Conservation (phyloP, 1,284 basidiomycete genomes). For the Peniophora sp. region DNA sequence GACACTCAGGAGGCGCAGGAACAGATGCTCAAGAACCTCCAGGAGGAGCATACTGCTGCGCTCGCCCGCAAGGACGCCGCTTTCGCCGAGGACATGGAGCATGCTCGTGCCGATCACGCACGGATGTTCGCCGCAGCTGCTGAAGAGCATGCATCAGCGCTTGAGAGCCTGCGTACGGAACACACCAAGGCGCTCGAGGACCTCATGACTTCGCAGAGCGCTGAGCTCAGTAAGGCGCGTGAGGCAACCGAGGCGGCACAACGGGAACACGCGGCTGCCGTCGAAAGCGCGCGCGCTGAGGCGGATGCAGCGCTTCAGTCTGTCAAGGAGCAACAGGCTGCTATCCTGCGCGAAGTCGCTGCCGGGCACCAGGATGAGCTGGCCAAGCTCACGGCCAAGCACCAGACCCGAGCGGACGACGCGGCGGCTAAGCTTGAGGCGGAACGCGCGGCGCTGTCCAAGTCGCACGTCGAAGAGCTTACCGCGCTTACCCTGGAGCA, state of each 20-base stretch:
- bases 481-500: slow-evolving; percentile 37
- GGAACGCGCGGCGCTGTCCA: slow-evolving; percentile 19
- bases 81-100: slow-evolving; percentile 55
- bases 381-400: slow-evolving; percentile 34
- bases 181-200: slow-evolving; percentile 32
- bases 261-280: slow-evolving; percentile 32
- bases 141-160: slow-evolving; percentile 44
- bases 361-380: slow-evolving; percentile 47
- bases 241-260: slow-evolving; percentile 35
- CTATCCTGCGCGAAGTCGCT: slow-evolving; percentile 45
- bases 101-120: slow-evolving; percentile 53
- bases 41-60: slow-evolving; percentile 61
- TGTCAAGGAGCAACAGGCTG: slow-evolving; percentile 49
- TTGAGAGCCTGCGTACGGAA: slow-evolving; percentile 32
- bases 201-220: slow-evolving; percentile 41
- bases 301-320: slow-evolving; percentile 41
- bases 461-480: slow-evolving; percentile 32
- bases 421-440: slow-evolving; percentile 18
- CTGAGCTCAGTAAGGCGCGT: slow-evolving; percentile 43
- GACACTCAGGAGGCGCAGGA: slow-evolving; percentile 65
- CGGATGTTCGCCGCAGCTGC: slow-evolving; percentile 44
- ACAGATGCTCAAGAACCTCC: slow-evolving; percentile 49
- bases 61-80: slow-evolving; percentile 55
- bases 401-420: slow-evolving; percentile 33
- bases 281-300: slow-evolving; percentile 35